These are phyloP conservation scores for Mycena vulgaris DNA, from an alignment of 768 basidiomycete genomes.

Conservation along the genomic window DNA sequence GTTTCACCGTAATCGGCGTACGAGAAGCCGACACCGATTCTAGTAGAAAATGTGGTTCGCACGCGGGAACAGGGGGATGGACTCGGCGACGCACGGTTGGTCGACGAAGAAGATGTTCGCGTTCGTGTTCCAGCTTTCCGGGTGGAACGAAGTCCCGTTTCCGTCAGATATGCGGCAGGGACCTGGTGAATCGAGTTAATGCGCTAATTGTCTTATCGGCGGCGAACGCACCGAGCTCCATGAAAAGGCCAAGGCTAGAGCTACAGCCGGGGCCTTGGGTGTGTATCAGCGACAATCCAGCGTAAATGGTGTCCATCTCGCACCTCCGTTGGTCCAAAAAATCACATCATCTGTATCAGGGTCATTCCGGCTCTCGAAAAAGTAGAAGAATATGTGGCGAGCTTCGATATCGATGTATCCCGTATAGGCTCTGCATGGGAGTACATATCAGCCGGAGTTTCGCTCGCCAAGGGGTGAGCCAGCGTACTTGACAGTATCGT, in stretches of 20 bases:
- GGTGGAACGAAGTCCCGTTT: slow-evolving; percentile 67
- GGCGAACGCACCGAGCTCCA: slow-evolving; percentile 69
- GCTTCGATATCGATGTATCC: slow-evolving; percentile 79
- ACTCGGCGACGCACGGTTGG: too few species aligned
- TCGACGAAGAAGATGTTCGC: slow-evolving; percentile 77
- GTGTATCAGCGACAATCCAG: not conserved
- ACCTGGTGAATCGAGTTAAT: slow-evolving; percentile 51
- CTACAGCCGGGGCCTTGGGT: slow-evolving; percentile 58
- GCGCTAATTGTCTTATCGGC: not conserved
- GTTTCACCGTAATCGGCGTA: slow-evolving; percentile 76
- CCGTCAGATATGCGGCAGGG: slow-evolving; percentile 75
- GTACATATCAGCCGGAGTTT: not conserved
- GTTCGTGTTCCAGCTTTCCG: slow-evolving; percentile 78
- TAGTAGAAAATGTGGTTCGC: too few species aligned
- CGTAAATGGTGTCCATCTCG: not conserved
- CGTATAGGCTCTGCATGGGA: slow-evolving; percentile 63
- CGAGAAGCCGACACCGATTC: slow-evolving; percentile 74
- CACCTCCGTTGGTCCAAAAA: slow-evolving; percentile 69
- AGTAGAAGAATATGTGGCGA: slow-evolving; percentile 81
- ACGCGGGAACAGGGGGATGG: too few species aligned
- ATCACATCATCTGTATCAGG: slow-evolving; percentile 75
- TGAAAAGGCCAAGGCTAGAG: slow-evolving; percentile 73
- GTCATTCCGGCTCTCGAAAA: slow-evolving; percentile 79
- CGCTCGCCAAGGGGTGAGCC: not conserved
- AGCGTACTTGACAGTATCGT: slow-evolving; percentile 55